Base-by-base conservation (phyloP, 345 rosid species). In the Salix purpurea region DNA sequence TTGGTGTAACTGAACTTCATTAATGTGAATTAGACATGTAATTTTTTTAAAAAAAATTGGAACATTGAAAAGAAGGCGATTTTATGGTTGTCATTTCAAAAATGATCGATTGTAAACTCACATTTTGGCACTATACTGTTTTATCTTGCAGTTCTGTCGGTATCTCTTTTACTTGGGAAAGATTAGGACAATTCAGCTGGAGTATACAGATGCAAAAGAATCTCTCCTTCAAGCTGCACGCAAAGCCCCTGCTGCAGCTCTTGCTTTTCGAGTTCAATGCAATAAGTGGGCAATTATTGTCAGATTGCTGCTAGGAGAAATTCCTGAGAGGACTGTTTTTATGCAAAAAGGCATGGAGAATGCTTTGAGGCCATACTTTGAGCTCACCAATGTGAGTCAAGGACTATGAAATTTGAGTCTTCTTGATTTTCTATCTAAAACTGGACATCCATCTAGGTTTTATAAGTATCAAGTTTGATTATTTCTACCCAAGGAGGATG, bases 261-360 rank as follows among this genome's bases (percentile, higher is more conserved):
- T 82, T 23, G 93, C 93, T 24, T 92, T 94, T 78, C 85, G 94
- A 69, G 86, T 94, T 78, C 92, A 86, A 58, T 92, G 94, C 73
- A 90, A 92, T 81, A 92, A 91, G 77, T 94, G 98, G 98, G 95
- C 98, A 6, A 62, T 91, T 28, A 65, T 94, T 69, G 96, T 94
- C 75, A 87, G 93, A 21, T 82, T 92, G 56, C 77, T 94, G 70
- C 84, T 94, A 75, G 97, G 97, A 52, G 97, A 94, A 79, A 94
- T 92, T 40, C 96, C 98, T 5, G 97, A 92, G 78, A 85, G 94
- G 69, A 92, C 92, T 21, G 83, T 88, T 74, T 92, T 94, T 79
- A 88, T 91, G 90, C 98, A 92, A 82, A 92, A 91, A 64, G 94
- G 97, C 71, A 91, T 91, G 94, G 97, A 91, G 71, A 92, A 85